These are phyloP conservation scores for Ceratobasidium sp. DNA, from an alignment of 1,284 basidiomycete species.

Conservation along the genomic window DNA sequence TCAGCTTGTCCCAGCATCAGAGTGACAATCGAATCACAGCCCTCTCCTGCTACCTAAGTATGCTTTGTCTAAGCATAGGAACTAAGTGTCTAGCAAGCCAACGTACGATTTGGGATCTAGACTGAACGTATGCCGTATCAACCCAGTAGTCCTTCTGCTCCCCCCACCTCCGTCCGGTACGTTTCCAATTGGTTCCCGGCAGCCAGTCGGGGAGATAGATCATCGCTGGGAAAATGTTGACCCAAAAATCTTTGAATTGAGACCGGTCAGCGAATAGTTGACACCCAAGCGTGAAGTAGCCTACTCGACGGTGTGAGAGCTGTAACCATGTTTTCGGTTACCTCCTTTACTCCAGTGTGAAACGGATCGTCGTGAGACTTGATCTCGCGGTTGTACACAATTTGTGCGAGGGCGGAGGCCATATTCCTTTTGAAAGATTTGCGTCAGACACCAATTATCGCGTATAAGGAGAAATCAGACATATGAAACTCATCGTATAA, in stretches of 20 bases:
- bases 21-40: no score
- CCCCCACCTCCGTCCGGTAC: slow-evolving; percentile 19
- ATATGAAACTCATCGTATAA: slow-evolving; percentile 1
- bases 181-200: slow-evolving; percentile 38
- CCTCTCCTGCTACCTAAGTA: no score
- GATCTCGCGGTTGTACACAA: not conserved
- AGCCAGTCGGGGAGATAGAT: slow-evolving; percentile 41
- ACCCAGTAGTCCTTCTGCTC: not conserved
- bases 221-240: slow-evolving; percentile 39
- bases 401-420: not conserved
- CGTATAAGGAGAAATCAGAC: not conserved
- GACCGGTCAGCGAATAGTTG: no score
- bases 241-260: slow-evolving; percentile 15
- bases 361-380: not conserved
- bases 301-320: not conserved
- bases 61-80: no score
- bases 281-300: not conserved
- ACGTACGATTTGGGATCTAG: no score
- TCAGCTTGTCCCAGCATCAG: no score
- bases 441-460: not conserved
- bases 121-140: no score
- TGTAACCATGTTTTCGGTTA: not conserved
- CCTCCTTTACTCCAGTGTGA: not conserved
- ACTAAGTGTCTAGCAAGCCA: no score
- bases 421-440: not conserved